phyloP scores from a whole-genome alignment of 2,329 filamentous ascomycete genomes.

The Daldinia eschscholtzii region DNA sequence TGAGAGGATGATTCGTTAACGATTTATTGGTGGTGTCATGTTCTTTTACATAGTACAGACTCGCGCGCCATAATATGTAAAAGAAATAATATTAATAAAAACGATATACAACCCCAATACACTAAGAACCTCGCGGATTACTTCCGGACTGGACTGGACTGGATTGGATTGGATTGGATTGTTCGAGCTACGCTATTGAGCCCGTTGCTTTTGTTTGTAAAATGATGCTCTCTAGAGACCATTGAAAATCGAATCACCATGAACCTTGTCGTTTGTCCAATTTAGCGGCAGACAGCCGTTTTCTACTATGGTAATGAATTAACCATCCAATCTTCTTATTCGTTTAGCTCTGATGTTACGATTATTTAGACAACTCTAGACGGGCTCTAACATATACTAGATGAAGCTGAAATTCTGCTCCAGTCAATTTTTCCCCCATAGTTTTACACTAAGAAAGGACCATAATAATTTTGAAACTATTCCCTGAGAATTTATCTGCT shows the following conservation, averaged over 20 bases:
- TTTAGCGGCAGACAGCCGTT: slow-evolving; percentile 36
- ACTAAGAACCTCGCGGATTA: slow-evolving; percentile 19
- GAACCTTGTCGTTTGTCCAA: slow-evolving; percentile 39
- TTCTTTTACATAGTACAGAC: neutral
- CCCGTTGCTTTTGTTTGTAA: slow-evolving; percentile 31
- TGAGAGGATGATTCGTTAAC: neutral
- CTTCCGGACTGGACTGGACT: slow-evolving; percentile 12
- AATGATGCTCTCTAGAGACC: slow-evolving; percentile 11
- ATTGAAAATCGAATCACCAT: slow-evolving; percentile 30
- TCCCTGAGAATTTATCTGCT: slow-evolving; percentile 15
- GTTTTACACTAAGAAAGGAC: neutral
- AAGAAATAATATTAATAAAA: slow-evolving; percentile 3
- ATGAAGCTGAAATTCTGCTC: neutral
- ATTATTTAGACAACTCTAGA: neutral
- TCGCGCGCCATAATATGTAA: neutral
- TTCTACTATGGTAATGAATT: slow-evolving; percentile 12
- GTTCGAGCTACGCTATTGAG: slow-evolving; percentile 25
- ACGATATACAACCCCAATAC: slow-evolving; percentile 4
- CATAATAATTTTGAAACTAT: slow-evolving; percentile 20
- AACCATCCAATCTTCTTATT: slow-evolving; percentile 16
- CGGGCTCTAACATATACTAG: neutral
- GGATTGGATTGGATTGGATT: slow-evolving; percentile 13
- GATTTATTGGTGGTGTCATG: neutral
- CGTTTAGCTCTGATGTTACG: neutral
- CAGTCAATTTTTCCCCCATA: neutral